phyloP scores from a whole-genome alignment of 768 basidiomycete species.

The Gloeostereum incarnatum region DNA sequence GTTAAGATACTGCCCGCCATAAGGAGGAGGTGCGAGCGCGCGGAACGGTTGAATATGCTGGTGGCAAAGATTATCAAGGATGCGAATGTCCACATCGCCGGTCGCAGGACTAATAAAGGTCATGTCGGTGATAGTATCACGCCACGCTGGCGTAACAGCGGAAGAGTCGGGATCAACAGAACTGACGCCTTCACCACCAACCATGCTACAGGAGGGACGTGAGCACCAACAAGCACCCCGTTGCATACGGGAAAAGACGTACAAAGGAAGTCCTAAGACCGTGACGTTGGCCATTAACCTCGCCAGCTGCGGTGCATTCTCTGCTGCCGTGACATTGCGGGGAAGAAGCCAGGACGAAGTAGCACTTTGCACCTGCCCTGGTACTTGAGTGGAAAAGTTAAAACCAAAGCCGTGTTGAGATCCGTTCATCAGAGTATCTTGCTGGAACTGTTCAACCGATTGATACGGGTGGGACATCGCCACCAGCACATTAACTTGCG shows the following conservation, averaged over 20 bases:
- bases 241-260: not conserved
- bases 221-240: not conserved
- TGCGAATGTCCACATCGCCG: conserved; percentile 2
- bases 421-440: not conserved
- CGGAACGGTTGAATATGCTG: not conserved
- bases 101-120: conserved; percentile 7
- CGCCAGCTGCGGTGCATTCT: not conserved
- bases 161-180: conserved; percentile 13
- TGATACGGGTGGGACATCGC: not conserved
- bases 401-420: not conserved
- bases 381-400: not conserved
- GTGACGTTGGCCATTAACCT: not conserved
- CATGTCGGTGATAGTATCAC: conserved; percentile 17
- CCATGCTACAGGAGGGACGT: conserved; percentile 12
- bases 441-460: not conserved
- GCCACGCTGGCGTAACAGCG: conserved; percentile 27
- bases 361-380: not conserved
- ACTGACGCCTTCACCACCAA: conserved; percentile 23
- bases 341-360: not conserved
- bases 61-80: conserved; percentile 8
- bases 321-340: not conserved
- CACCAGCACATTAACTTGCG: not conserved
- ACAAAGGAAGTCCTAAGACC: not conserved
- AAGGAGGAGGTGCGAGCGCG: not conserved
- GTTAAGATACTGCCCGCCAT: not conserved